These are phyloP conservation scores for Beverwykella pulmonaria DNA, from an alignment of 495 filamentous ascomycete species.

Conservation along the genomic window DNA sequence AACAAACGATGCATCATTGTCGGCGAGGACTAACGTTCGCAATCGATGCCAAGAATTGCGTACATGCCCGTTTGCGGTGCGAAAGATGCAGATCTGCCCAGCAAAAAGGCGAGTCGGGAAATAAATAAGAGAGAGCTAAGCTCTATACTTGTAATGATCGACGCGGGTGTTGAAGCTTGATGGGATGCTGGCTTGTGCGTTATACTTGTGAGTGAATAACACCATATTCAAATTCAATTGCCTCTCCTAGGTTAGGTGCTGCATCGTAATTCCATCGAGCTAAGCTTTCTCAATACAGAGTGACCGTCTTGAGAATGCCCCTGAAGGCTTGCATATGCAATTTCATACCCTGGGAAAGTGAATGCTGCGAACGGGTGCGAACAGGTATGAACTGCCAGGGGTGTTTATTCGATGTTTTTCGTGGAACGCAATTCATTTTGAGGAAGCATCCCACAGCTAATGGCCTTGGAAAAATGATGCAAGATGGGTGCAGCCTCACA, in stretches of 20 bases:
- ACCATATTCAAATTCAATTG: slow-evolving; percentile 10
- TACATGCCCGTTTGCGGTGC: slow-evolving; percentile 13
- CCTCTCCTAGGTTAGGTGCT: not conserved
- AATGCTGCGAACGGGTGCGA: not conserved
- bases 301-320: not conserved
- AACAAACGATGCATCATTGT: not conserved
- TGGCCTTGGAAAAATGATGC: too few relatives aligned
- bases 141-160: not conserved
- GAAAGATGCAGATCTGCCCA: slow-evolving; percentile 2
- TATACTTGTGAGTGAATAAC: not conserved
- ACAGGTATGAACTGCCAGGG: too few relatives aligned
- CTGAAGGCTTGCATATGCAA: not conserved
- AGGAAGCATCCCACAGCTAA: too few relatives aligned
- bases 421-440: too few relatives aligned
- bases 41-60: slow-evolving; percentile 27
- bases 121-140: not conserved
- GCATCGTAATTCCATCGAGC: not conserved
- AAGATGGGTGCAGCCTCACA: too few relatives aligned
- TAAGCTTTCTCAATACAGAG: not conserved
- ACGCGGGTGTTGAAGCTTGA: not conserved
- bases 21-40: slow-evolving; percentile 11
- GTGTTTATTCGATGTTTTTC: too few relatives aligned
- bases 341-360: not conserved
- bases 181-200: not conserved
- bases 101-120: not conserved